Base-by-base conservation (phyloP, 2,329 filamentous ascomycete genomes). In the Albophoma yamanashiensis region DNA sequence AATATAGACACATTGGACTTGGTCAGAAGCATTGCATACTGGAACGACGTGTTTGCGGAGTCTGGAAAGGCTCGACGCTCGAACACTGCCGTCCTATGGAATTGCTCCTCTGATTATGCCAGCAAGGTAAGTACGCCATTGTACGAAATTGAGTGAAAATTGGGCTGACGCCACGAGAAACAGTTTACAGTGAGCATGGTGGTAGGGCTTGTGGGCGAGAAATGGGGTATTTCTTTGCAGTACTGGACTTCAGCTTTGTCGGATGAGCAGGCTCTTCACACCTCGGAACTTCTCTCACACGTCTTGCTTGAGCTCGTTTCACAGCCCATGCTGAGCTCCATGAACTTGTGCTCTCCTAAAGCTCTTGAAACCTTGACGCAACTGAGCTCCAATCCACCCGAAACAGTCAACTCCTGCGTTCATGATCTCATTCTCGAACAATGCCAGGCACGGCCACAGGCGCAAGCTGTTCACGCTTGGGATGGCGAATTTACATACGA, bases 401-500 rank as follows among this genome's bases (percentile, higher is more conserved):
- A 38, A 31, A 55, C 58, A 47, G 27, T 60, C 45, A 45, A 63
- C 45, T 31, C 55, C 53, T 68, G 67, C 40, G 64, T 69, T 14
- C 69, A 70, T 55, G 61, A 67, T 0, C 36, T 69, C 39, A 66
- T 71, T 43, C 47, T 62, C 4, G 64, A 68, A 22, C 67, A 67
- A 45, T 67, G 67, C 55, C 60, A 56, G n/a, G 58, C 57, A 39
- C 61, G 62, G 0, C 69, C 69, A 0, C 59, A 65, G 31, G 64
- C 67, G 2, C 66, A 64, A 1, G 71, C 70, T 1, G 64, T 73
- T 22, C 65, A 64, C 55, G 67, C 71, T 0, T 72, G 71, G 70
- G 71, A 73, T 8, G 70, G 69, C 14, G 61, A 69, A 15, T 61
- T 71, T 4, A 70, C 68, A 1, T 72, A 71, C 47, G 58, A 58